Evolutionary conservation across 345 rosid species (phyloP).

Genomic region (Lenwebbia sp.): DNA sequence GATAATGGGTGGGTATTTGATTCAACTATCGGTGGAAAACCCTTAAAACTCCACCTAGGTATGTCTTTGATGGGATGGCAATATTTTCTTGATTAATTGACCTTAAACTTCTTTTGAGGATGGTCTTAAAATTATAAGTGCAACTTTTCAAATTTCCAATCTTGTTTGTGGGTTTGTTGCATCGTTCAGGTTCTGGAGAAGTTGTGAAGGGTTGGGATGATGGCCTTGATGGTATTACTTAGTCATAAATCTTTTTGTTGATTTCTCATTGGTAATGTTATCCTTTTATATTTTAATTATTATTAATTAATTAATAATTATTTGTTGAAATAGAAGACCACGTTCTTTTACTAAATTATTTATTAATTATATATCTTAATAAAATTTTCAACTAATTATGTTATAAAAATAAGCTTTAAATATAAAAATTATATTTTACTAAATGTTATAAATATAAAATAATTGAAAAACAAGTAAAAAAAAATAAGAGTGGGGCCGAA

Average conservation of each 20-base stretch:
- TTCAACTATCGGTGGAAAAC: slow-evolving; percentile 22
- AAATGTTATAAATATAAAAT: too few relatives aligned
- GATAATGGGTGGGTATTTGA: slow-evolving; percentile 30
- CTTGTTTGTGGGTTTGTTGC: background rate
- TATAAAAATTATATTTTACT: too few relatives aligned
- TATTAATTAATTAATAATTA: too few relatives aligned
- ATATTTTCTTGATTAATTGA: background rate
- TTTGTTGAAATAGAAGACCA: too few relatives aligned
- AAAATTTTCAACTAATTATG: too few relatives aligned
- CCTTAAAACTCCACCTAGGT: slow-evolving; percentile 46
- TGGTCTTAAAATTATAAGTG: background rate
- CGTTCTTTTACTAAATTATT: too few relatives aligned
- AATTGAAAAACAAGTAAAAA: too few relatives aligned
- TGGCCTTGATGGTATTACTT: slow-evolving; percentile 47
- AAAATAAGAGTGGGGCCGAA: too few relatives aligned
- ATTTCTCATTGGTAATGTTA: background rate
- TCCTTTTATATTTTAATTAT: background rate
- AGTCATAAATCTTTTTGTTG: background rate
- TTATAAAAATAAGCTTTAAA: too few relatives aligned
- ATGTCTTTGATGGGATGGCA: background rate
- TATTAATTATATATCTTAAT: too few relatives aligned
- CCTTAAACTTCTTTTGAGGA: background rate
- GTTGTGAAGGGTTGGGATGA: slow-evolving; percentile 37
- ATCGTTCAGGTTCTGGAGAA: slow-evolving; percentile 23
- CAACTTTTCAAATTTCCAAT: background rate